Evolutionary conservation across 202 grass and related monocot genomes (phyloP), one percentile per base, ranked within the genome.

Genomic region (Sporobolus alterniflorus): DNA sequence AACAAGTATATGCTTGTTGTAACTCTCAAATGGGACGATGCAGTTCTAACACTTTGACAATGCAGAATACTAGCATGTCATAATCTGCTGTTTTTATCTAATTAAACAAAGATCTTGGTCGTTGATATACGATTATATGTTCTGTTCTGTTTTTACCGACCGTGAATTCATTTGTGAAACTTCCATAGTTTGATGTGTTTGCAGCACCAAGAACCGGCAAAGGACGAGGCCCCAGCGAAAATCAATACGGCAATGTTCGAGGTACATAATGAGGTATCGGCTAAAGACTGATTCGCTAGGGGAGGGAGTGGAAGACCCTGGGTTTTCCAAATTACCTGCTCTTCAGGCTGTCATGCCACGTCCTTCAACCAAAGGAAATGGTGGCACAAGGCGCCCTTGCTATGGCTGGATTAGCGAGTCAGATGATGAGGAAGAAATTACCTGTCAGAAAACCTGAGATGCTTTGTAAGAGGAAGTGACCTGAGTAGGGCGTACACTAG

Each of bases 321-420:
- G 73, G 48, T 26, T 31, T 14, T 12, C 57, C 1, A 18, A 73
- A 16, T 21, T 4, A 21, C 29, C 17, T 72, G 20, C 46, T 71
- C 32, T 3, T 51, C 48, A 67, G 29, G 36, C 8, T 77, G 15
- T 9, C 7, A 14, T 75, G 50, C 42, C 40, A 75, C 42, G 3
- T 61, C 51, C 41, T 11, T 9, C 1, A 16, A 9, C 62, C 39
- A 41, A 9, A 7, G 6, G 8, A 18, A 63, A 12, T 31, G 21
- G 24, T 77, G 1, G 32, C 12, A 29, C 52, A 63, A 42, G 18
- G 26, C 72, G 14, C 12, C 85, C 85, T 0, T 77, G 85, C 51
- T 75, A 50, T 40, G 82, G 65, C 50, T 85, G 82, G 74, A 69
- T 85, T 33, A 71, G 64, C 61, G 74, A 85, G 16, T 84, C 52